phyloP scores from a whole-genome alignment of 306 rosid genomes.

The Pyrus pyrifolia region DNA sequence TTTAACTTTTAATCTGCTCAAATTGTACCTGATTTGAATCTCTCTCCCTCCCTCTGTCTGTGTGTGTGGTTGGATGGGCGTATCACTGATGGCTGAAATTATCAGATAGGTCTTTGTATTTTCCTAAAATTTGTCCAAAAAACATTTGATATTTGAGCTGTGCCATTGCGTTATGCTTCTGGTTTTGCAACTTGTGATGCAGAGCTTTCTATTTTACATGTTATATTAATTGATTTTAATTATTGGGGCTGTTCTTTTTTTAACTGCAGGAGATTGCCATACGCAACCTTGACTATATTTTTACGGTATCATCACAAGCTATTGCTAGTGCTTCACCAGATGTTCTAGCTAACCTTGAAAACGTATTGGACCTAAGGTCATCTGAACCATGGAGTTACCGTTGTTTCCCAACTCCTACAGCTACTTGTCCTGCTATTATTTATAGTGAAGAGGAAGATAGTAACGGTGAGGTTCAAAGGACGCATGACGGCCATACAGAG shows the following conservation, averaged over 20 bases:
- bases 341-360: slow-evolving; percentile 73
- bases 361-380: slow-evolving; percentile 61
- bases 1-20: not conserved
- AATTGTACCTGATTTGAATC: not conserved
- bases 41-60: not conserved
- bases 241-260: not conserved
- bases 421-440: slow-evolving; percentile 73
- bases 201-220: not conserved
- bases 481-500: slow-evolving; percentile 39
- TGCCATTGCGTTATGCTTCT: not conserved
- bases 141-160: not conserved
- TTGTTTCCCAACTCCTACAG: slow-evolving; percentile 82
- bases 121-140: not conserved
- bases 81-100: not conserved
- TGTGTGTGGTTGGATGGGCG: not conserved
- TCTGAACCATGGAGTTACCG: slow-evolving; percentile 89
- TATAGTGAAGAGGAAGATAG: slow-evolving; percentile 84
- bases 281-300: slow-evolving; percentile 80
- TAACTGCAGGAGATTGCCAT: slow-evolving; percentile 69
- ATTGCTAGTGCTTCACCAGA: slow-evolving; percentile 58
- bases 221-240: not conserved
- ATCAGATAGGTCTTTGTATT: not conserved
- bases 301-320: slow-evolving; percentile 64
- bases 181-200: not conserved
- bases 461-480: slow-evolving; percentile 52